phyloP scores from a whole-genome alignment of 306 rosid genomes.

The Adenanthera pavonina region DNA sequence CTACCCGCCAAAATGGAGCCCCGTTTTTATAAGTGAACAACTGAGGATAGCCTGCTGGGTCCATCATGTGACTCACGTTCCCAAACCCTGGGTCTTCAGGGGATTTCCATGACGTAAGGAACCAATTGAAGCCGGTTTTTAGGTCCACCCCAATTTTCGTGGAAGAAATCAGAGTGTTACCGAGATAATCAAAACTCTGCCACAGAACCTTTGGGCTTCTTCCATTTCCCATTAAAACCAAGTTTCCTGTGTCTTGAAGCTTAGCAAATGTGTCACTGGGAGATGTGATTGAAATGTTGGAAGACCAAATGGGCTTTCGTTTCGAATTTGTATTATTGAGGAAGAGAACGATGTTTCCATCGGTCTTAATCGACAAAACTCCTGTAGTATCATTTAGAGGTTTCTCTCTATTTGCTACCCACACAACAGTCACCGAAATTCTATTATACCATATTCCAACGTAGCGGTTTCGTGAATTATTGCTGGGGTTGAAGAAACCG shows the following conservation, averaged over 20 bases:
- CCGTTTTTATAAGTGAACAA: conserved; percentile 15
- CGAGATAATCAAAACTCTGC: conserved; percentile 49
- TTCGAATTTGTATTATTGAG: not conserved
- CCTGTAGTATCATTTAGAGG: too few relatives aligned
- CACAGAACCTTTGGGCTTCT: not conserved
- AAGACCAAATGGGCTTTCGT: conserved; percentile 41
- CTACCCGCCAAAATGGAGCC: conserved; percentile 30
- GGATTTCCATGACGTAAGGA: conserved; percentile 43
- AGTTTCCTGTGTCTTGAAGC: conserved; percentile 49
- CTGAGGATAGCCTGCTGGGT: conserved; percentile 41
- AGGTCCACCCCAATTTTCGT: conserved; percentile 31
- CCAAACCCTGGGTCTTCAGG: conserved; percentile 59
- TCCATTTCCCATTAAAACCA: conserved; percentile 26
- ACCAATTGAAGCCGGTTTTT: conserved; percentile 19
- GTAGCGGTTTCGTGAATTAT: conserved; percentile 37
- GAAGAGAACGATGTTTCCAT: conserved; percentile 2
- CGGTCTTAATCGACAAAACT: too few relatives aligned
- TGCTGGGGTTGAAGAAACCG: conserved; percentile 62
- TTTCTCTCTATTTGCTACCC: too few relatives aligned
- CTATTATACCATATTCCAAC: too few relatives aligned
- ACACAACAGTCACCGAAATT: too few relatives aligned
- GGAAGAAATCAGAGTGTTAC: conserved; percentile 28
- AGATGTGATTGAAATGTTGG: conserved; percentile 25
- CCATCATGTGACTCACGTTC: not conserved
- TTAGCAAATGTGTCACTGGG: conserved; percentile 31